Base-by-base conservation (phyloP, 2,329 filamentous ascomycete genomes). In the Apiospora saccharicola region DNA sequence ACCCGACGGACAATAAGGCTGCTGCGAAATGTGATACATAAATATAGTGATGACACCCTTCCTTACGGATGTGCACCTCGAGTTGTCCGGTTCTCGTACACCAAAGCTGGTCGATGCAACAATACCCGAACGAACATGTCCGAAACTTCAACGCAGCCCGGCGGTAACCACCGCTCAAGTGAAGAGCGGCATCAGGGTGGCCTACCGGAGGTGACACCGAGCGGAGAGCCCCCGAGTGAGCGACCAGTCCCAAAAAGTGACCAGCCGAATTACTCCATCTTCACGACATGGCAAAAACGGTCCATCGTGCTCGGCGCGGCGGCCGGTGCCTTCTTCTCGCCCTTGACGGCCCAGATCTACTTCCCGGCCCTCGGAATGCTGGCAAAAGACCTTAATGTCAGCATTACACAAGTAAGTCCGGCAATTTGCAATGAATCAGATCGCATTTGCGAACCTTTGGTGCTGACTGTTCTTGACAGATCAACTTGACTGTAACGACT, bases 321-420 rank as follows among this genome's bases (percentile, higher is more conserved):
- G 22, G 72, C 73, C 16, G 78, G 77, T 5, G 79, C 80, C n/a
- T 77, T 81, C 73, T 78, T 81, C 68, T 81, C 80, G 0, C 80
- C 80, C 16, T 69, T 81, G 12, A 80, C 78, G 12, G 79, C 77
- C 8, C 78, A 83, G 70, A 86, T 86, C 6, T 87, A 86, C 79
- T 83, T 85, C 46, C 85, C 85, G 12, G 85, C 85, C 0, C 79
- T 86, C 16, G 80, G 81, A 26, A 76, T 79, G 3, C 75, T 87
- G 12, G 81, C 85, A 6, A 75, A 77, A 3, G 83, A 85, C 41
- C 76, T 86, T 12, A 34, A 80, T 51, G 82, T 86, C n/a, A 75
- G 78, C 5, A 47, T 75, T 12, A 75, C 72, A 19, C 24, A 71
- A 49, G 68, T 26, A 51, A 22, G 68, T 70, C n/a, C 12, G 30